Percentiles rank a stretch among this genome's conserved stretches.
These are phyloP conservation scores for Penicillium sp. DNA, from an alignment of 2,329 filamentous ascomycete genomes.

Conservation along the genomic window DNA sequence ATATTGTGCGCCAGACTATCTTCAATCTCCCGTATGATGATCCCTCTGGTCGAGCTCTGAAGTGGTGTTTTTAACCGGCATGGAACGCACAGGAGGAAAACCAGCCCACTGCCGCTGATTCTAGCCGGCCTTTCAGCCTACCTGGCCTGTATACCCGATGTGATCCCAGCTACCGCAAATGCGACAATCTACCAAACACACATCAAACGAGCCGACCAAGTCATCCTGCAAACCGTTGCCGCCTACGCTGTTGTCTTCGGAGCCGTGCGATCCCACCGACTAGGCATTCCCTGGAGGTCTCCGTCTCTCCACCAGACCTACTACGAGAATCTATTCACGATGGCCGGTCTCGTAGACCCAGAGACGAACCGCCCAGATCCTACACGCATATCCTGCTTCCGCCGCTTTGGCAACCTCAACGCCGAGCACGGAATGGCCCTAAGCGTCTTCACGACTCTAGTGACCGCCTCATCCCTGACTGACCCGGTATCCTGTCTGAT, in stretches of 20 bases:
- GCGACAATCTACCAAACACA: constrained; percentile 25
- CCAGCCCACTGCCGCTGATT: constrained; percentile 26
- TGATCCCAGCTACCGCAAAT: constrained; percentile 19
- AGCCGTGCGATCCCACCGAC: constrained; percentile 25
- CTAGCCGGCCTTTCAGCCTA: constrained; percentile 29
- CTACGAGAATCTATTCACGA: constrained; percentile 55
- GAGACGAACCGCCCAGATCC: constrained; percentile 50
- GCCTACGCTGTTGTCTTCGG: constrained; percentile 26
- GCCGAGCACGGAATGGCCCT: constrained; percentile 60
- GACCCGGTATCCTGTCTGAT: constrained; percentile 55
- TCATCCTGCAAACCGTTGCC: constrained; percentile 24
- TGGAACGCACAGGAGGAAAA: constrained; percentile 9
- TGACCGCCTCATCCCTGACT: constrained; percentile 55
- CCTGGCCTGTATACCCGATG: constrained; percentile 17
- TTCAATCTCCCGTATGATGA: constrained; percentile 23
- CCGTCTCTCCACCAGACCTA: constrained; percentile 45
- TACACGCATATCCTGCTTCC: constrained; percentile 45
- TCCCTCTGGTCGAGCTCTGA: too few species aligned
- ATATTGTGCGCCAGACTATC: constrained; percentile 22
- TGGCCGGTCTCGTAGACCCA: constrained; percentile 52
- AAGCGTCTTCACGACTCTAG: constrained; percentile 54
- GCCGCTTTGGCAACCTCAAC: constrained; percentile 55
- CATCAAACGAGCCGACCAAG: constrained; percentile 15
- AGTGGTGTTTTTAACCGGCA: not conserved
- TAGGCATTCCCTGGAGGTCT: constrained; percentile 13